Evolutionary conservation across 2,329 filamentous ascomycete species (phyloP).

Genomic region (Penicillium sp.): DNA sequence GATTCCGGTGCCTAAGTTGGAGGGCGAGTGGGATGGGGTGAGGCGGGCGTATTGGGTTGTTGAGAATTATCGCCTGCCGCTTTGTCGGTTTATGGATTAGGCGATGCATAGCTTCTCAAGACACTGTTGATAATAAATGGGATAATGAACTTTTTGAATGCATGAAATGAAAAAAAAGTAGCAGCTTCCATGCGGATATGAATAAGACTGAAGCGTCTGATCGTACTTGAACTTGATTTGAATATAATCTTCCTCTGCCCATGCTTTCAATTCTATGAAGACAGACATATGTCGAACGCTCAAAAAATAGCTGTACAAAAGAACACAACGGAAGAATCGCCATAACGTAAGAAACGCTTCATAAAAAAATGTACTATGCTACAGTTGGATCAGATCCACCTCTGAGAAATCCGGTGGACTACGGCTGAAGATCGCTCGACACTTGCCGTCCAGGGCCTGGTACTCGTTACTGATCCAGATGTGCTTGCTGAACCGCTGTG

Average conservation of each 20-base stretch:
- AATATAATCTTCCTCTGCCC: neutral
- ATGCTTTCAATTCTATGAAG: slow-evolving; percentile 22
- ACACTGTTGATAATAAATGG: neutral
- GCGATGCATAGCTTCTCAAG: neutral
- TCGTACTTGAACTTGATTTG: neutral
- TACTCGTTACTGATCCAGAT: slow-evolving; percentile 96
- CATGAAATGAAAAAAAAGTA: neutral
- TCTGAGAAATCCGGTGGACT: slow-evolving; percentile 90
- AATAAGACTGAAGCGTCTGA: neutral
- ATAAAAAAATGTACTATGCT: slow-evolving; percentile 20
- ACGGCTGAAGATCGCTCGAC: slow-evolving; percentile 78
- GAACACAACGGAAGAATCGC: slow-evolving; percentile 12
- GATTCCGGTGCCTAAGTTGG: slow-evolving; percentile 72
- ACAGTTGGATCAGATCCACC: slow-evolving; percentile 82
- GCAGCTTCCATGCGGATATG: neutral
- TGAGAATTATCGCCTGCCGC: slow-evolving; percentile 56
- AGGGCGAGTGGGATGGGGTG: slow-evolving; percentile 85
- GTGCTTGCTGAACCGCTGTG: slow-evolving; percentile 71
- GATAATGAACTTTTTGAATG: neutral
- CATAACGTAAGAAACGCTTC: neutral
- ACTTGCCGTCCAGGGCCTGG: slow-evolving; percentile 81
- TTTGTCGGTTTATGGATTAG: slow-evolving; percentile 46
- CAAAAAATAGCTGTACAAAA: slow-evolving; percentile 21
- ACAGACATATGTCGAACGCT: slow-evolving; percentile 22
- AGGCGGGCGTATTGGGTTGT: slow-evolving; percentile 88